phyloP scores from a whole-genome alignment of 2,329 filamentous ascomycete genomes.

The Samsoniella hepiali region DNA sequence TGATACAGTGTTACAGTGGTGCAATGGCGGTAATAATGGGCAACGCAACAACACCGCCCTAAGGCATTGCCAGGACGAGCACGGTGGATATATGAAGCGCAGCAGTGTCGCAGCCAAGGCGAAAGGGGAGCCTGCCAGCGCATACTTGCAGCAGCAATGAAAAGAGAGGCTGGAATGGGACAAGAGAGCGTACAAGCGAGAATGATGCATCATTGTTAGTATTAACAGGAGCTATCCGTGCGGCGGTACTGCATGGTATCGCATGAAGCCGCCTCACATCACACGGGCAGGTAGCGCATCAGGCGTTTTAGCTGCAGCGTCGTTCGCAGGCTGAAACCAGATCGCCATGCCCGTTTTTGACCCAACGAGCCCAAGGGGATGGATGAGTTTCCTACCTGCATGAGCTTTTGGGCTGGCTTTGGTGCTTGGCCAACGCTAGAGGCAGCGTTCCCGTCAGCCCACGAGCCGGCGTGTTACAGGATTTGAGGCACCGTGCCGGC shows the following conservation, averaged over 20 bases:
- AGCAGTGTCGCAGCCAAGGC: neutral
- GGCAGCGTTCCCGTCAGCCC: constrained; percentile 12
- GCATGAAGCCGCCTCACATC: neutral
- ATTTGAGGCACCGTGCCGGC: neutral
- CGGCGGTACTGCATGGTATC: neutral
- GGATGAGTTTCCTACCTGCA: neutral
- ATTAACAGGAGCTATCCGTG: neutral
- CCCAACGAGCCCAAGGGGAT: neutral
- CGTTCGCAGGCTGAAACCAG: constrained; percentile 9
- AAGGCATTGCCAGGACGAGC: no score
- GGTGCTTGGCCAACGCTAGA: neutral
- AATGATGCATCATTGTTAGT: neutral
- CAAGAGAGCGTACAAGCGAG: neutral
- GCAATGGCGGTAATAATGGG: neutral
- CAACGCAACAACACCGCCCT: no score
- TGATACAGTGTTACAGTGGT: neutral
- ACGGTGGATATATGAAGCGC: neutral
- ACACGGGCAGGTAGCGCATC: neutral
- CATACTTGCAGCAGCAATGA: no score
- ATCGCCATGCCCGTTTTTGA: neutral
- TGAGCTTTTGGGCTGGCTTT: neutral
- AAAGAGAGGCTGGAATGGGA: no score
- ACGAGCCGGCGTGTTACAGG: constrained; percentile 3
- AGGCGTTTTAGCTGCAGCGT: constrained; percentile 1
- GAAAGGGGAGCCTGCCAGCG: neutral